Evolutionary conservation across 768 basidiomycete species (phyloP), one percentile per base, ranked within the genome.

Genomic region (Lyophyllum decastes): DNA sequence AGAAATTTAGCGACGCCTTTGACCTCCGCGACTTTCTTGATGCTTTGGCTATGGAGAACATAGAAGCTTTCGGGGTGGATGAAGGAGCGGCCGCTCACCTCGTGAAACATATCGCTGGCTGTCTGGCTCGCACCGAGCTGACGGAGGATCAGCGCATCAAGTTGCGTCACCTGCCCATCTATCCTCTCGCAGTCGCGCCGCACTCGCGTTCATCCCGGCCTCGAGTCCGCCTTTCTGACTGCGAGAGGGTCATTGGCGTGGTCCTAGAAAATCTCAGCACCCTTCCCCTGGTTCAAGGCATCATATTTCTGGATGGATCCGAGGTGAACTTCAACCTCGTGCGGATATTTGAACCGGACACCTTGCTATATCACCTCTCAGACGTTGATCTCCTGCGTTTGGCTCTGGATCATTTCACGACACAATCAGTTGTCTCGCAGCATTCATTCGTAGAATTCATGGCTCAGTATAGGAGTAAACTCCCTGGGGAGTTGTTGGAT

Each of bases 21-120:
- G 61, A 75, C 55, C 67, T 76, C 19, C 68, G 66, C 10, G 66
- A 65, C 2, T 48, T 79, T 9, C 68, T 78, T n/a, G 69, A 73
- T 54, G 54, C 64, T 0, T 50, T 75, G 24, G 40, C 53, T 0
- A 9, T 56, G 2, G 25, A 53, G 2, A 12, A 12, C 0, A 10
- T 57, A 7, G 21, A 12, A 24, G 45, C 58, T 1, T 49, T 57
- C 21, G 2, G 1, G 12, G n/a, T 27, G 9, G 34, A 47, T 16
- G 26, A 54, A n/a, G 55, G 44, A 17, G 26, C 27, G 3, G 46
- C 48, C 2, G 16, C 14, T 25, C 35, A 22, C 4, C 58, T 62
- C 41, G 19, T 47, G 12, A 46, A n/a, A 0, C 41, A 62, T 24
- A 12, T 59, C 12, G 9, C 19, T 2, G 27, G 0, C 0, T 44